These are phyloP conservation scores for Neurospora pannonica DNA, from an alignment of 495 filamentous ascomycete genomes.

Conservation along the genomic window DNA sequence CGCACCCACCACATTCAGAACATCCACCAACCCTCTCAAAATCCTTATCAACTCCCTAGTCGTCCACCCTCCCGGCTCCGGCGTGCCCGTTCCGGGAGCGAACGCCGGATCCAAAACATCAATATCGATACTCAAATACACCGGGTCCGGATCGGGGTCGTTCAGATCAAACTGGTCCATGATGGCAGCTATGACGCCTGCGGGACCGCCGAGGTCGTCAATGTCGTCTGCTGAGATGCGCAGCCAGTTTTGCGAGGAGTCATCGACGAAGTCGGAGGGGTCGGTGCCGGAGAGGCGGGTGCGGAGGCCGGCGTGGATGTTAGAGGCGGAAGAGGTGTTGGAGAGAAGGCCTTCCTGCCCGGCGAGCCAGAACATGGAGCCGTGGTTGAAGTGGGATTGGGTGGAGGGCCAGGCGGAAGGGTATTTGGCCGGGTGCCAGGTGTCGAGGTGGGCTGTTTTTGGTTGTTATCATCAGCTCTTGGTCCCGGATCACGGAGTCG, in stretches of 20 bases:
- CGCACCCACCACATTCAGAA: conserved; percentile 60
- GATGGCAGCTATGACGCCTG: no score
- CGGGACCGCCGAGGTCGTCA: conserved; percentile 48
- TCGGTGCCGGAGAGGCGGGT: conserved; percentile 59
- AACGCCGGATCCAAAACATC: conserved; percentile 66
- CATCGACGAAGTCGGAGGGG: conserved; percentile 57
- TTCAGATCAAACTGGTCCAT: conserved; percentile 39
- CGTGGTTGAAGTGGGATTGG: conserved; percentile 71
- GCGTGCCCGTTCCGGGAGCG: conserved; percentile 65
- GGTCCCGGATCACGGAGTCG: no score
- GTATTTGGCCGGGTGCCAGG: conserved; percentile 75
- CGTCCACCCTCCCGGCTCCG: conserved; percentile 68
- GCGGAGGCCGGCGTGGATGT: conserved; percentile 69
- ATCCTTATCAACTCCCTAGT: conserved; percentile 63
- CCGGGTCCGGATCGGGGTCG: conserved; percentile 38
- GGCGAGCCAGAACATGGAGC: conserved; percentile 78
- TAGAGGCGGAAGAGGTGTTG: conserved; percentile 47
- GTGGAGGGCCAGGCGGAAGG: conserved; percentile 60
- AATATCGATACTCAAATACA: conserved; percentile 68
- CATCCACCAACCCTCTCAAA: conserved; percentile 53
- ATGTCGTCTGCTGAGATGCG: conserved; percentile 61
- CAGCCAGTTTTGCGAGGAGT: conserved; percentile 53
- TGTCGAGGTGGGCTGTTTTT: conserved; percentile 53
- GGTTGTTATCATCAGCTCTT: background rate
- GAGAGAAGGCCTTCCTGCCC: conserved; percentile 63